Base-by-base conservation (phyloP, 345 rosid genomes). In the Eucalyptus tenuipes region DNA sequence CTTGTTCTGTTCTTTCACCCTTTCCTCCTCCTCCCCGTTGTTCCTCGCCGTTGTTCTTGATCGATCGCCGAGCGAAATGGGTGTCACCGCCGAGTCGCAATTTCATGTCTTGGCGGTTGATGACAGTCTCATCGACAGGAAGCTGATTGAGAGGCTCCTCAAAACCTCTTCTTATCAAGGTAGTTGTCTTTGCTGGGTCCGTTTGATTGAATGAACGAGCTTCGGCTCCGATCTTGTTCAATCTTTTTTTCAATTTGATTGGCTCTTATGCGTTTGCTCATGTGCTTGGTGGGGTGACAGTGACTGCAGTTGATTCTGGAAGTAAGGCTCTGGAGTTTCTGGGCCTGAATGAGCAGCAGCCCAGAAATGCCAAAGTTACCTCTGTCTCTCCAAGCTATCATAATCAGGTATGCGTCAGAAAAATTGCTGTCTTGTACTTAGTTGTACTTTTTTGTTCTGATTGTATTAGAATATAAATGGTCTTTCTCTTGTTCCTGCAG, bases 41-140 rank as follows among this genome's bases (percentile, higher is more conserved):
- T 20, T 20, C 82, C 81, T 33, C 44, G 24, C 81, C 12, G 29
- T 20, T 75, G 84, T 44, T 75, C 84, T 20, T 75, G 31, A 18
- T 88, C 48, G 49, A 49, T 50, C 47, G 40, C 33, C 81, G 27
- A 91, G 90, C 92, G 91, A 80, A 49, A 75, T 94, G 89, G 92
- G 88, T 31, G 37, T 88, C 79, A 91, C 92, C 87, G 52, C 91
- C 47, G 95, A 94, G 68, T 44, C 95, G 81, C 92, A 92, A 91
- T 97, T 96, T 89, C 99, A 96, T 91, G 99, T 97, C 91, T 95
- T 97, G 31, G 99, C 99, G 49, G 99, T 97, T 88, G 99, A 97
- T 91, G 99, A 97, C 87, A 96, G 97, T 86, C 42, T 93, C 37
- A 91, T 96, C 66, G 98, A 97, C 86, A 91, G 99, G 88, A 96